Evolutionary conservation across 768 basidiomycete genomes (phyloP).

Genomic region (Suillus spraguei): DNA sequence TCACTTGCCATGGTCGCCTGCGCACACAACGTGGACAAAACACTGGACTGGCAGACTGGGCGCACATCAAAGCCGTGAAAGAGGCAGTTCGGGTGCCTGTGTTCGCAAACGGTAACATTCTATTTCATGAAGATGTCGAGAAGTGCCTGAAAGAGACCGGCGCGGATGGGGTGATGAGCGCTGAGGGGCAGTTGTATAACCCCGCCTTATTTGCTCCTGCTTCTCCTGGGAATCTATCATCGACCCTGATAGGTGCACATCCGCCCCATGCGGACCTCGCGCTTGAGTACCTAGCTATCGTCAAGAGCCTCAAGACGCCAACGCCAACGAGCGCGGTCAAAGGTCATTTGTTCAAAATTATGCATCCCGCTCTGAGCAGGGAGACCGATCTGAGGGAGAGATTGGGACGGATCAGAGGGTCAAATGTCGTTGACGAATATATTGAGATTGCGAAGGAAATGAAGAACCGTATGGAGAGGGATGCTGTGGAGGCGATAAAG

Average conservation of each 20-base stretch:
- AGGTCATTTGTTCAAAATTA: conserved; percentile 91
- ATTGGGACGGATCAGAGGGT: conserved; percentile 54
- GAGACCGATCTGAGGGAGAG: conserved; percentile 75
- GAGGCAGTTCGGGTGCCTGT: conserved; percentile 89
- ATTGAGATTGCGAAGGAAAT: conserved; percentile 60
- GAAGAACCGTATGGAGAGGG: conserved; percentile 58
- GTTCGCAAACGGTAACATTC: conserved; percentile 95
- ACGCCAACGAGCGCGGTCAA: conserved; percentile 81
- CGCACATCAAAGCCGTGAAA: conserved; percentile 89
- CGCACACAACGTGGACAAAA: conserved; percentile 91
- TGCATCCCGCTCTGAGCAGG: conserved; percentile 71
- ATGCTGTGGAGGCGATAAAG: conserved; percentile 39
- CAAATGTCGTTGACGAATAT: conserved; percentile 38
- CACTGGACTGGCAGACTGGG: conserved; percentile 86
- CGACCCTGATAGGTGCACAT: conserved; percentile 42
- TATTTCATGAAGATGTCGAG: conserved; percentile 82
- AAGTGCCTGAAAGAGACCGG: conserved; percentile 83
- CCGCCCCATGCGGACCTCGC: conserved; percentile 69
- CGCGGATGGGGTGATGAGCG: conserved; percentile 92
- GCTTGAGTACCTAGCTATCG: conserved; percentile 85
- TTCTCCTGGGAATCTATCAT: conserved; percentile 31
- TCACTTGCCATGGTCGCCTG: conserved; percentile 91
- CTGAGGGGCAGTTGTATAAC: conserved; percentile 94
- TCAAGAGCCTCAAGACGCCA: conserved; percentile 57
- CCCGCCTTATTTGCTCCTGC: conserved; percentile 69